These are phyloP conservation scores for Rhizopogon sp. DNA, from an alignment of 768 basidiomycete genomes.

Conservation along the genomic window DNA sequence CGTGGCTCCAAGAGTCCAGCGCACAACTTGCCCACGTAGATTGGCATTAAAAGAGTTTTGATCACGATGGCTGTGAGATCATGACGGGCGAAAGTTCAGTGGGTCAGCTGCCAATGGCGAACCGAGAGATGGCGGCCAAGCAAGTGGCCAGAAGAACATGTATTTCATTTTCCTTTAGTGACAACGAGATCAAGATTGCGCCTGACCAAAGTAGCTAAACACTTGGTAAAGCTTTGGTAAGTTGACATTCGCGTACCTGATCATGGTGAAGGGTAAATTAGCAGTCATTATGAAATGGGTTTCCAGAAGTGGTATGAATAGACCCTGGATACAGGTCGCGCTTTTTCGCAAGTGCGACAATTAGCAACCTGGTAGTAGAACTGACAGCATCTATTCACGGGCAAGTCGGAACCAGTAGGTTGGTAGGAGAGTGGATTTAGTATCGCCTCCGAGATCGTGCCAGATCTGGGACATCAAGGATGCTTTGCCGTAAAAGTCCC, in stretches of 20 bases:
- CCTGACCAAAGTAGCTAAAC: neutral
- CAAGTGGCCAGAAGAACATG: neutral
- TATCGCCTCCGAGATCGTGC: conserved; percentile 31
- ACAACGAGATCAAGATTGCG: neutral
- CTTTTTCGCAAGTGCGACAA: conserved; percentile 22
- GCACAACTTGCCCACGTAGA: neutral
- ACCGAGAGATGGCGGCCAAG: conserved; percentile 1
- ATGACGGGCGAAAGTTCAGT: neutral
- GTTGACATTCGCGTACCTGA: neutral
- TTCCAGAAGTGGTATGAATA: conserved; percentile 20
- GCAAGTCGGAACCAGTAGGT: conserved; percentile 23
- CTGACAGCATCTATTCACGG: conserved; percentile 22
- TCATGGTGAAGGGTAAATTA: conserved; percentile 1
- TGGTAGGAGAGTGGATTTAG: conserved; percentile 26
- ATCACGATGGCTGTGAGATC: conserved; percentile 1
- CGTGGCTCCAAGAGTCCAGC: too few relatives aligned
- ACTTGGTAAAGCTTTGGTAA: neutral
- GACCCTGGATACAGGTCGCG: conserved; percentile 27
- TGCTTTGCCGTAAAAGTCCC: conserved; percentile 25
- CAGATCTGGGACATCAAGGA: conserved; percentile 3
- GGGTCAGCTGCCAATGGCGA: neutral
- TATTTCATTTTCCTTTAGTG: conserved; percentile 1
- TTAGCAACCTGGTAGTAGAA: conserved; percentile 10
- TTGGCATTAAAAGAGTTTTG: too few relatives aligned
- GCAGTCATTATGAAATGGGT: conserved; percentile 8